Conservation (phyloP, 257 asterid genomes). For the Fraxinus cuspidata region DNA sequence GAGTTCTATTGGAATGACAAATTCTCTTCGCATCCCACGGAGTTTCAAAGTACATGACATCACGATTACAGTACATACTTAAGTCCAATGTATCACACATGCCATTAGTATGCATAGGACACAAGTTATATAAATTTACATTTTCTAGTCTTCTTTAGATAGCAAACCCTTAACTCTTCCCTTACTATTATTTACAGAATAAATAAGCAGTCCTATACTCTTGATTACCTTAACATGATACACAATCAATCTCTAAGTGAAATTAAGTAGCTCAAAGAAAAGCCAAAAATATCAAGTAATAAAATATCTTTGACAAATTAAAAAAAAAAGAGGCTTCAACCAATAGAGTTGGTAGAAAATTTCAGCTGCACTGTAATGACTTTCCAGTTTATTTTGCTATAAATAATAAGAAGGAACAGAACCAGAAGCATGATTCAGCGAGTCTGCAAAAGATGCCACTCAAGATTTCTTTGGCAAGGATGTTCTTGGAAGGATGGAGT, state of each 20-base stretch:
- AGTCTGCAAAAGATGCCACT: conserved; percentile 23
- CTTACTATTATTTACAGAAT: conserved; percentile 31
- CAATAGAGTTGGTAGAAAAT: background rate
- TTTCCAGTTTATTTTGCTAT: conserved; percentile 37
- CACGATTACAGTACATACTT: too few relatives aligned
- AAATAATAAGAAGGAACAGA: conserved; percentile 13
- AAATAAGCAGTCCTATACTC: conserved; percentile 22
- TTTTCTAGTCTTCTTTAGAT: too few relatives aligned
- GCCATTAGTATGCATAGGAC: too few relatives aligned
- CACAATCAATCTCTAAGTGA: conserved; percentile 23
- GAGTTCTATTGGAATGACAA: background rate
- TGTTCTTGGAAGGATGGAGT: conserved; percentile 50
- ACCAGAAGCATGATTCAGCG: conserved; percentile 25
- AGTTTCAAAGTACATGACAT: too few relatives aligned
- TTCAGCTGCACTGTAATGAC: conserved; percentile 30
- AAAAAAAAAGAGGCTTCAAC: background rate
- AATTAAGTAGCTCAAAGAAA: conserved; percentile 17
- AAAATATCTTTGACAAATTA: background rate
- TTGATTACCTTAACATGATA: conserved; percentile 19
- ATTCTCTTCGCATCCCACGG: background rate
- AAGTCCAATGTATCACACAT: background rate
- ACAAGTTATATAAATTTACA: too few relatives aligned
- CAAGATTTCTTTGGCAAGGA: conserved; percentile 42
- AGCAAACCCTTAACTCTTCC: conserved; percentile 1
- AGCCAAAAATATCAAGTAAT: background rate